Conservation (phyloP, 1,139 yeast species). For the Debaryomycetaceae sp. region DNA sequence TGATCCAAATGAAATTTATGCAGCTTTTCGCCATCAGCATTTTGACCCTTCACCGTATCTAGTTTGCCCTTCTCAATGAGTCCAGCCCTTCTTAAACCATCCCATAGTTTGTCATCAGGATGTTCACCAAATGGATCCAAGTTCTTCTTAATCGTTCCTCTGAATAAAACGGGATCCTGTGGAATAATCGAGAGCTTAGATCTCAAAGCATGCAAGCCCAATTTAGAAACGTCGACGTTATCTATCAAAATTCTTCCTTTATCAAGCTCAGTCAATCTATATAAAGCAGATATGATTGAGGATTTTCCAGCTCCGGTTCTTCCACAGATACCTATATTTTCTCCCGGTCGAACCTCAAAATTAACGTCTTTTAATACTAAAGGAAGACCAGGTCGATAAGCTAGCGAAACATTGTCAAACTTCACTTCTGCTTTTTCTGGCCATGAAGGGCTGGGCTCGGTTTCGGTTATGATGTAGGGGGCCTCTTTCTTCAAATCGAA, state of each 20-base stretch:
- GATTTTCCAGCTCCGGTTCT: conserved; percentile 82
- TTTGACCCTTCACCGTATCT: conserved; percentile 7
- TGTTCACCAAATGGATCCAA: conserved; percentile 61
- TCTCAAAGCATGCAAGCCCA: conserved; percentile 58
- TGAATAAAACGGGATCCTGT: conserved; percentile 74
- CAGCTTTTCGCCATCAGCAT: conserved; percentile 8
- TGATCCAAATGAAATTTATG: conserved; percentile 64
- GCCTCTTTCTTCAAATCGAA: conserved; percentile 38
- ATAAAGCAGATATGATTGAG: conserved; percentile 63
- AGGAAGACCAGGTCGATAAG: conserved; percentile 77
- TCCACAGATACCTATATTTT: conserved; percentile 73
- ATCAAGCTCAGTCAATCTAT: conserved; percentile 56
- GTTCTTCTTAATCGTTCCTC: conserved; percentile 62
- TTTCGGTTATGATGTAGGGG: conserved; percentile 44
- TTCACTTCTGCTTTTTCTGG: conserved; percentile 46
- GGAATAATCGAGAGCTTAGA: conserved; percentile 68
- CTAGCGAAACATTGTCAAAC: conserved; percentile 57
- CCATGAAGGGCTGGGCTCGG: conserved; percentile 50
- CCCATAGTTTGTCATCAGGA: conserved; percentile 52
- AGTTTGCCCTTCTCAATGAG: conserved; percentile 36
- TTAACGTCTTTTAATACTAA: conserved; percentile 58
- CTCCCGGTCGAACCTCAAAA: conserved; percentile 45
- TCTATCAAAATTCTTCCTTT: conserved; percentile 55
- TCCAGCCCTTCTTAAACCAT: conserved; percentile 58
- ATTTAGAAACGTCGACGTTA: conserved; percentile 51